Base-by-base conservation (phyloP, 306 rosid genomes). In the Cicer arietinum region DNA sequence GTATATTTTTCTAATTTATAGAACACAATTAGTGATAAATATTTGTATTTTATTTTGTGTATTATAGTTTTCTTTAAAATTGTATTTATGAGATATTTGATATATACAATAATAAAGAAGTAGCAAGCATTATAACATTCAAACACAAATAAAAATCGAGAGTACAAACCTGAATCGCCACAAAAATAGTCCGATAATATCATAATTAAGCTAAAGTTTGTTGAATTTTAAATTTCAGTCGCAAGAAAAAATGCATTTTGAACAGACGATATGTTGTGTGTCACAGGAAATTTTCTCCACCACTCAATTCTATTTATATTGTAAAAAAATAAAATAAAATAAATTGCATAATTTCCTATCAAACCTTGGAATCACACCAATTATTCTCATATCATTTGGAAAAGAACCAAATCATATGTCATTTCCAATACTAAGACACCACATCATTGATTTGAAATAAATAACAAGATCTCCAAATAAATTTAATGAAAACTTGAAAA, bases 401-500 rank as follows among this genome's bases (percentile, higher is more conserved):
- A 78, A 48, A 53, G 44, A 63, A 54, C 47, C 6, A 22, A 5
- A 74, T 42, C 80, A 25, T 8, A 35, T 1, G 44, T 7, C 45
- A 14, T 51, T 44, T 46, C 5, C 61, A 41, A 20, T 17, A 46
- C 22, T 7, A 54, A 40, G 48, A 69, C 16, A 71, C 47, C 56
- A 67, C 43, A 76, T 46, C 47, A 67, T 44, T 44, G 1, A 3
- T 45, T 41, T 47, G 40, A 43, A 30, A 68, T 62, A 64, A 45
- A 67, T 46, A 53, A 76, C 17, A 25, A 66, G 2, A 80, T 65
- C 65, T 66, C 16, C 25, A 6, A 65, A 30, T 30, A 71, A 69
- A 53, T 59, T n/a, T 16, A 75, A 70, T 18, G 35, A 47, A 70
- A 3, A 50, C 17, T 62, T 74, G 48, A 45, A 14, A 4, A 1